phyloP scores from a whole-genome alignment of 805 yeast genomes.

The Zygosaccharomyces bailii region DNA sequence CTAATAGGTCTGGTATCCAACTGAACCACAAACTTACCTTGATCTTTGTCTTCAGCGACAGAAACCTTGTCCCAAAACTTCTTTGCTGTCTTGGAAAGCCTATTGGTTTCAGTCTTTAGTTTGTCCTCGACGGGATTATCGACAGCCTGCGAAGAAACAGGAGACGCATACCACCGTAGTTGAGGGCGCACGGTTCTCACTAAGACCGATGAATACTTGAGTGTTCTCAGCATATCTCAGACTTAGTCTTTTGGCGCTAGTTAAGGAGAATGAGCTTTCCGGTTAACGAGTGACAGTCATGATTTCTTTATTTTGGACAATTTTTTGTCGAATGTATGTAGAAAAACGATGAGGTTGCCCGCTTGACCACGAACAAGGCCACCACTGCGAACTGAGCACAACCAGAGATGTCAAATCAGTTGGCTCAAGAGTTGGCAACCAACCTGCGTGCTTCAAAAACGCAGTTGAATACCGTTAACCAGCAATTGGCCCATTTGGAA shows the following conservation, averaged over 20 bases:
- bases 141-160: slow-evolving; percentile 27
- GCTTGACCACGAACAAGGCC: not conserved
- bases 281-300: not conserved
- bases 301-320: not conserved
- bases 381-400: not conserved
- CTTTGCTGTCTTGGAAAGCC: slow-evolving; percentile 61
- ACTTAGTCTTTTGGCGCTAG: not conserved
- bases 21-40: slow-evolving; percentile 48
- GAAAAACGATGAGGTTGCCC: slow-evolving; percentile 3
- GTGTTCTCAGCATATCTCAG: not conserved
- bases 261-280: not conserved
- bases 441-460: slow-evolving; percentile 29
- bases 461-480: slow-evolving; percentile 31
- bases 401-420: slow-evolving; percentile 10
- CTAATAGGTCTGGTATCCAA: slow-evolving; percentile 73
- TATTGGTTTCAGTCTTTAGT: slow-evolving; percentile 57
- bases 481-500: slow-evolving; percentile 30
- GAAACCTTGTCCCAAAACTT: slow-evolving; percentile 80
- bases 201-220: slow-evolving; percentile 1
- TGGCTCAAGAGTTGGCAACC: slow-evolving; percentile 26
- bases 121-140: slow-evolving; percentile 49
- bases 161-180: slow-evolving; percentile 12
- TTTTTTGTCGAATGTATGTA: not conserved
- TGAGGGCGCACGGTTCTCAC: slow-evolving; percentile 2
- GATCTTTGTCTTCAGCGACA: slow-evolving; percentile 31